Conservation (phyloP, 345 rosid species). For the Citrus unshiu region DNA sequence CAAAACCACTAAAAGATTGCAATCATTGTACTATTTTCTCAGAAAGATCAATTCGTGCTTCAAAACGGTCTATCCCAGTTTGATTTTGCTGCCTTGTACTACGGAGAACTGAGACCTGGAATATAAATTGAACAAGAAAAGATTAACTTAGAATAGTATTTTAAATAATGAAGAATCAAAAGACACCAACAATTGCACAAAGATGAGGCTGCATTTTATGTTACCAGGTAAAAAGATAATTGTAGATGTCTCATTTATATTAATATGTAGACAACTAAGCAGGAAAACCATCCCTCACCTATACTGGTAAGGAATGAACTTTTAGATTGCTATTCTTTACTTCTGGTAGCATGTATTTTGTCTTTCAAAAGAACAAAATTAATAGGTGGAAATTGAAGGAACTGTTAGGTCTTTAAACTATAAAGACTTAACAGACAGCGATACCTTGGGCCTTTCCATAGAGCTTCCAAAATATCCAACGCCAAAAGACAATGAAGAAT, state of each 20-base stretch:
- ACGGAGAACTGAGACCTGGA: slow-evolving; percentile 74
- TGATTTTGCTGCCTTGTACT: slow-evolving; percentile 32
- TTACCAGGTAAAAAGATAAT: not conserved
- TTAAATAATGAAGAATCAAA: not conserved
- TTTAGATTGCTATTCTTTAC: not conserved
- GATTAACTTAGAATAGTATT: not conserved
- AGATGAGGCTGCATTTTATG: not conserved
- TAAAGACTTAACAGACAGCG: not conserved
- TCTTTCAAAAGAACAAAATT: too few relatives aligned
- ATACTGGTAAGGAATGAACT: not conserved
- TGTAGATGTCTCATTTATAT: not conserved
- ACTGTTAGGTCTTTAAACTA: not conserved
- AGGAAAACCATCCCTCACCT: not conserved
- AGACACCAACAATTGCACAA: not conserved
- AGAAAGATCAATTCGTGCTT: slow-evolving; percentile 76
- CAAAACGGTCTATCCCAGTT: slow-evolving; percentile 59
- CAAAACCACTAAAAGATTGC: not conserved
- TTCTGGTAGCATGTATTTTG: not conserved
- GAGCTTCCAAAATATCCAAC: slow-evolving; percentile 87
- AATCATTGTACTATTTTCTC: not conserved
- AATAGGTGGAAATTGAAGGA: not conserved
- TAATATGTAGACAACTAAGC: not conserved
- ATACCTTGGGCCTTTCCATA: slow-evolving; percentile 83
- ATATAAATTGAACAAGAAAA: slow-evolving; percentile 11
- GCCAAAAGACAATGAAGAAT: slow-evolving; percentile 75